Base-by-base conservation (phyloP, 495 filamentous ascomycete genomes). In the Penicillium egyptiacum region DNA sequence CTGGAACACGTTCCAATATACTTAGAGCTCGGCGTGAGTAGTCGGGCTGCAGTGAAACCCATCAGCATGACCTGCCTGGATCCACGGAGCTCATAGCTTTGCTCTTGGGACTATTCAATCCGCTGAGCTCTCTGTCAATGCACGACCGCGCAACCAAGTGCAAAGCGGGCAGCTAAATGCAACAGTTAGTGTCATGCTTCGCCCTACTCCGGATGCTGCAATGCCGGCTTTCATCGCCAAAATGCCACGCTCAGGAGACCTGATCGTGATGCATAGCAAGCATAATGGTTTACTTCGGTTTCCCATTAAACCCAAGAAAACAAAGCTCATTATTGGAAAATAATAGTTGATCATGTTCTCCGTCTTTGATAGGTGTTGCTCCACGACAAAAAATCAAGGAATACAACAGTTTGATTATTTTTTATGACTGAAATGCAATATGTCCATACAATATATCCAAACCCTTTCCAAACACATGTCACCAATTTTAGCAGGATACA, bases 341-440 rank as follows among this genome's bases (percentile, higher is more conserved):
- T 12, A 14, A 26, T 4, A 45, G 10, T 45, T 14, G 43, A 16
- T n/a, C 43, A 45, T 45, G 43, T 11, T 3, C 5, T 44, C 12
- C n/a, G 22, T 25, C 42, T 14, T 37, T 7, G 5, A 14, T 14
- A 26, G 43, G 11, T 12, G 45, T 31, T 31, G 26, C 28, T 31
- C 5, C 10, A 30, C 31, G 28, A 48, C 45, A 10, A 28, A 14
- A 20, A 12, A 28, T 48, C 45, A 31, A 4, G 7, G 11, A 48
- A 14, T 9, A 19, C 12, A 35, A 22, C 19, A 11, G 5, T 50
- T 47, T 30, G 6, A 47, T 31, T 20, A 8, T 23, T 28, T 16
- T 17, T 30, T 16, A 41, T 42, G n/a, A 19, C 33, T 14, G 6
- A 47, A 39, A 20, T 55, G 30, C 22, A 39, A 51, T 23, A 60